Percentiles rank a stretch among this genome's conserved stretches.
phyloP scores from a whole-genome alignment of 2,329 filamentous ascomycete genomes.

The Phaeosphaeria sp. region DNA sequence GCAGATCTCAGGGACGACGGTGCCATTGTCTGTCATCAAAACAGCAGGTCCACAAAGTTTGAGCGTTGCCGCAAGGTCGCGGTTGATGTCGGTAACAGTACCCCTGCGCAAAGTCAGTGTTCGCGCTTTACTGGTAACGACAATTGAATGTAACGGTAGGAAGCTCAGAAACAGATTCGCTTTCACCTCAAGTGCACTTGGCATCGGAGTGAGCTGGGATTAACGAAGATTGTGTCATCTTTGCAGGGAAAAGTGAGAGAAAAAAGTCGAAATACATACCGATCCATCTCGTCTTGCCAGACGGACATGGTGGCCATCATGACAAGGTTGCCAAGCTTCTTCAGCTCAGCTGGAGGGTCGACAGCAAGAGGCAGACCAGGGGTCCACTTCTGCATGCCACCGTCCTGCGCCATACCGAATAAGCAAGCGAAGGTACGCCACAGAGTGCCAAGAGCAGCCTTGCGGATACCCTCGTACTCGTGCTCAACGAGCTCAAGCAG shows the following conservation, averaged over 20 bases:
- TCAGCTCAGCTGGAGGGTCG: conserved; percentile 77
- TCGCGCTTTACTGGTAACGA: conserved; percentile 6
- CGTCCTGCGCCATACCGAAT: conserved; percentile 84
- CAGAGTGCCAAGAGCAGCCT: conserved; percentile 87
- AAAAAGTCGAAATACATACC: conserved; percentile 68
- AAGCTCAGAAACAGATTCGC: conserved; percentile 68
- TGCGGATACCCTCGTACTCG: conserved; percentile 90
- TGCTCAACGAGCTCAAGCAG: conserved; percentile 85
- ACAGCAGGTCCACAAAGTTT: conserved; percentile 90
- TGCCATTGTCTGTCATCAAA: conserved; percentile 70
- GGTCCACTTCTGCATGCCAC: conserved; percentile 81
- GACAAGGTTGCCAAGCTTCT: conserved; percentile 85
- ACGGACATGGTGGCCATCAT: conserved; percentile 82
- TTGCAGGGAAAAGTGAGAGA: conserved; percentile 27
- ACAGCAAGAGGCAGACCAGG: conserved; percentile 84
- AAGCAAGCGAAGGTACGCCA: conserved; percentile 94
- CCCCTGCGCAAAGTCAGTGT: conserved; percentile 61
- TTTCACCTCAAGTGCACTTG: conserved; percentile 86
- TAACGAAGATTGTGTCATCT: conserved; percentile 89
- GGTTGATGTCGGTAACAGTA: conserved; percentile 93
- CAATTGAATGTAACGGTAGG: conserved; percentile 48
- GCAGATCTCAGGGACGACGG: conserved; percentile 75
- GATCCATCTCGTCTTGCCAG: conserved; percentile 90
- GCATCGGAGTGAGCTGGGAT: conserved; percentile 99
- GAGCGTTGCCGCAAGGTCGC: conserved; percentile 87